A percentile compares a stretch with the other conserved stretches of the same genome.
Evolutionary conservation across 495 filamentous ascomycete species (phyloP).

Genomic region (Xylaria flabelliformis): DNA sequence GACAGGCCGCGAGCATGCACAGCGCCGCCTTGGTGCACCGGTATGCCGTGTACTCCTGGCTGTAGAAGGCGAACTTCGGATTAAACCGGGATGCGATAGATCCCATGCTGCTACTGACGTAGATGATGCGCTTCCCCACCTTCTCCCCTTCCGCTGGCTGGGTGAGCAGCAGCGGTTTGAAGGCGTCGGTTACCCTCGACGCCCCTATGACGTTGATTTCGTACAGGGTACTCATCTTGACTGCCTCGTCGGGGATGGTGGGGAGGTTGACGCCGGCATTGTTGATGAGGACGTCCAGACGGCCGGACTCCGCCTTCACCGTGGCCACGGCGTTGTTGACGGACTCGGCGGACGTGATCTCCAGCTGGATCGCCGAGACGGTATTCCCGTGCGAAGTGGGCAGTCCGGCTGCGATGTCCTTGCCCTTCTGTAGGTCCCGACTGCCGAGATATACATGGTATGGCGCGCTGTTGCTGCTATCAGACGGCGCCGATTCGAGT

Average conservation of each 20-base stretch:
- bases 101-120: constrained; percentile 20
- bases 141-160: not conserved
- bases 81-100: not conserved
- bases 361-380: constrained; percentile 22
- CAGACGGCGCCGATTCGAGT: constrained; percentile 6
- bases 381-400: constrained; percentile 5
- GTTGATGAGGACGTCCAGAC: constrained; percentile 22
- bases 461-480: not conserved
- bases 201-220: constrained; percentile 23
- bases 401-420: not conserved
- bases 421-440: constrained; percentile 13
- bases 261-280: constrained; percentile 16
- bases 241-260: not conserved
- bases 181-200: constrained; percentile 14
- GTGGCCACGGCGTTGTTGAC: constrained; percentile 14
- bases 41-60: not conserved
- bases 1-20: constrained; percentile 18
- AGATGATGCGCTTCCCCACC: constrained; percentile 8
- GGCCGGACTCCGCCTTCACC: constrained; percentile 8
- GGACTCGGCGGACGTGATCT: constrained; percentile 14
- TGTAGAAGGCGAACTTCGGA: not conserved
- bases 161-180: constrained; percentile 13
- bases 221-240: constrained; percentile 11
- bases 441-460: constrained; percentile 27
- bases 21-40: constrained; percentile 23